A percentile compares a stretch with the other conserved stretches of the same genome.
Evolutionary conservation across 2,329 filamentous ascomycete genomes (phyloP).

Genomic region (Trichophyton verrucosum): DNA sequence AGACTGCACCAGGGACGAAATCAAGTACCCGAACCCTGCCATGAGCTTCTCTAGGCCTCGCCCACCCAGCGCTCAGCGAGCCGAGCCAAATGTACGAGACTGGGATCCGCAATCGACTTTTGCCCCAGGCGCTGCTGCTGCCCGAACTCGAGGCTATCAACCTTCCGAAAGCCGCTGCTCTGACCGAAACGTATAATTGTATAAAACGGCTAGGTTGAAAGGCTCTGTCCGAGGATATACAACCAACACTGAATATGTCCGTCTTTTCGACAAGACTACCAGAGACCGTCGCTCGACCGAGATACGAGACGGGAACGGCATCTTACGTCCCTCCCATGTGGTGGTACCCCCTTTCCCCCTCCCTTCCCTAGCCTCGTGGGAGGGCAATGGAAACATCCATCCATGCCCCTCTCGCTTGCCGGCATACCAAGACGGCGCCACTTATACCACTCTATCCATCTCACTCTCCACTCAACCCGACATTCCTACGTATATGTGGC

Average conservation of each 20-base stretch:
- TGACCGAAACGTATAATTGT: background rate
- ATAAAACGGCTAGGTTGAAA: background rate
- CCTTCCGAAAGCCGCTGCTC: background rate
- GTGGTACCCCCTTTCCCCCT: background rate
- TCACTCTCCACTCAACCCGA: background rate
- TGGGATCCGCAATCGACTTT: constrained; percentile 30
- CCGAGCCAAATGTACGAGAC: constrained; percentile 15
- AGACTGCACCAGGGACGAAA: constrained; percentile 29
- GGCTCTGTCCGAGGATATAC: too few relatives aligned
- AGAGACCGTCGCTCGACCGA: background rate
- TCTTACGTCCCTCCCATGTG: background rate
- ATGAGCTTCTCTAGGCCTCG: constrained; percentile 39
- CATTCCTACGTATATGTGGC: background rate
- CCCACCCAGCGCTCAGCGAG: constrained; percentile 25
- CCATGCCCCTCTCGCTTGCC: background rate
- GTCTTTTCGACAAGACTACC: background rate
- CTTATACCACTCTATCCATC: background rate
- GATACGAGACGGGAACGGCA: background rate
- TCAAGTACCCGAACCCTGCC: constrained; percentile 36
- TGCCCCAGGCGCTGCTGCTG: constrained; percentile 15
- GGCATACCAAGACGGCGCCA: background rate
- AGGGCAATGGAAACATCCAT: background rate
- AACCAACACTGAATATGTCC: background rate
- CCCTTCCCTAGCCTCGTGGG: background rate
- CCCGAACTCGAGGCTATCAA: background rate